These are phyloP conservation scores for Aureobasidium sp. DNA, from an alignment of 2,329 filamentous ascomycete genomes.

Conservation along the genomic window DNA sequence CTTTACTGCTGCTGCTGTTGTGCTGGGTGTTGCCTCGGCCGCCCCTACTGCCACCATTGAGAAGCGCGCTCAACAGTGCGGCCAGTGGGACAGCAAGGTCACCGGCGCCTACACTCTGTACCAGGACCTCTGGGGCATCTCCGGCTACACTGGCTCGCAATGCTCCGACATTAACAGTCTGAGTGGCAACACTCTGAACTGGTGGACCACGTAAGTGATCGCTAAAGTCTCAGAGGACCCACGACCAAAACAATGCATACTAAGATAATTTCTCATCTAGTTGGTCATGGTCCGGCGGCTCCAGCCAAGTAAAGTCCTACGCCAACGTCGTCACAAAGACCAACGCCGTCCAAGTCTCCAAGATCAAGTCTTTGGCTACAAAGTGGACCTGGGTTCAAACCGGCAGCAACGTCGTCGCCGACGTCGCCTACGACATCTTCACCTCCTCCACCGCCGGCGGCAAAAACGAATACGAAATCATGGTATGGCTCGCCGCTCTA, in stretches of 20 bases:
- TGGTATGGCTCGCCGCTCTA: conserved; percentile 57
- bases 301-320: conserved; percentile 36
- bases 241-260: background rate
- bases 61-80: conserved; percentile 23
- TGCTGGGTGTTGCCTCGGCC: conserved; percentile 19
- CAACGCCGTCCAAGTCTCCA: conserved; percentile 23
- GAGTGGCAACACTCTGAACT: conserved; percentile 33
- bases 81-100: conserved; percentile 24
- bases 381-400: conserved; percentile 45
- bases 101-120: conserved; percentile 31
- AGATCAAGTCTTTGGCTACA: conserved; percentile 37
- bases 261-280: background rate
- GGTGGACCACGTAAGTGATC: conserved; percentile 35
- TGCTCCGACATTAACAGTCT: conserved; percentile 39
- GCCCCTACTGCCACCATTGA: conserved; percentile 17
- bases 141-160: conserved; percentile 38
- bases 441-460: conserved; percentile 43
- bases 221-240: background rate
- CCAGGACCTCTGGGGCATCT: conserved; percentile 40
- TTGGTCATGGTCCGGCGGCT: conserved; percentile 25
- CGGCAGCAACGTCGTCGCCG: conserved; percentile 43
- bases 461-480: conserved; percentile 53
- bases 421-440: conserved; percentile 59
- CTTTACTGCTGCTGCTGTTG: conserved; percentile 16
- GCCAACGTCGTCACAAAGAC: conserved; percentile 34